phyloP scores from a whole-genome alignment of 495 filamentous ascomycete species.

The Aspergillus steynii region DNA sequence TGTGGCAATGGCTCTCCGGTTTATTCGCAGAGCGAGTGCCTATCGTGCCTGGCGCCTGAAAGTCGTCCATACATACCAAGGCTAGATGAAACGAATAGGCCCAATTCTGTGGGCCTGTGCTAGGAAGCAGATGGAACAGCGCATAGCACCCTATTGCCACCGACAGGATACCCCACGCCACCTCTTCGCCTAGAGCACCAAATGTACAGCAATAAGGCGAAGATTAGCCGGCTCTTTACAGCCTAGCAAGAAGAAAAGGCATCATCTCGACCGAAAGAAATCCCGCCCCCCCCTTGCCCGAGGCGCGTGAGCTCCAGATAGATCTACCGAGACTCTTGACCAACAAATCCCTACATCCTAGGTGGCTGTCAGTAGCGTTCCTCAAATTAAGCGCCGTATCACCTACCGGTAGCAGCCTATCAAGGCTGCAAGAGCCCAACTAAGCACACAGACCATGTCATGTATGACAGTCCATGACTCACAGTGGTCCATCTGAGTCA shows the following conservation, averaged over 20 bases:
- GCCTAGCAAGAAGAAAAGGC: too few species aligned
- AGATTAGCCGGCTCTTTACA: too few species aligned
- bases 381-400: background rate
- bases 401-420: background rate
- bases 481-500: background rate
- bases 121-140: background rate
- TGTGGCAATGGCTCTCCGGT: too few species aligned
- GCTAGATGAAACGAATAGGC: background rate
- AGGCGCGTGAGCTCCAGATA: background rate
- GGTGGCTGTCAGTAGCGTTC: background rate
- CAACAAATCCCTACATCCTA: background rate
- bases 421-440: constrained; percentile 1
- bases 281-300: too few species aligned
- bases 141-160: background rate
- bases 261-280: too few species aligned
- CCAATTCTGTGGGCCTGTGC: background rate
- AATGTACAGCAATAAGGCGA: background rate
- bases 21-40: too few species aligned
- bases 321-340: background rate
- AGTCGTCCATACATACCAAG: background rate
- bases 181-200: background rate
- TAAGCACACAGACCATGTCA: background rate
- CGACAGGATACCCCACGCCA: background rate
- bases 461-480: background rate
- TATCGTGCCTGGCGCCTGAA: background rate